These are phyloP conservation scores for Chrysopogon serrulatus DNA, from an alignment of 176 grass and related monocot genomes.

Conservation along the genomic window DNA sequence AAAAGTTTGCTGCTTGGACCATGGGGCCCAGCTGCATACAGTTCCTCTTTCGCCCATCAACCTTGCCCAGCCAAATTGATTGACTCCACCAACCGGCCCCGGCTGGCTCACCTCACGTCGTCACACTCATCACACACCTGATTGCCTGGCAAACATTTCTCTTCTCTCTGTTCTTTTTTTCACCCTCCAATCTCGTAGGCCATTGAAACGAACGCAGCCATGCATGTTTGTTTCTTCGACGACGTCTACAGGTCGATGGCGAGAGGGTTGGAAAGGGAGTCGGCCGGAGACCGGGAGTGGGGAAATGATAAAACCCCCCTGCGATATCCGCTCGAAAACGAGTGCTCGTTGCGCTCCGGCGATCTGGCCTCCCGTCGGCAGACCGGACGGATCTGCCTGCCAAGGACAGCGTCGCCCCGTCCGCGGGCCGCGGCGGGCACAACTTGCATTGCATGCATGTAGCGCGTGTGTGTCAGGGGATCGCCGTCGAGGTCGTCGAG, in stretches of 20 bases:
- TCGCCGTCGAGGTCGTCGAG: not conserved
- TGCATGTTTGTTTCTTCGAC: not conserved
- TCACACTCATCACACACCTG: too few species aligned
- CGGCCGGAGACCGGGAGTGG: not conserved
- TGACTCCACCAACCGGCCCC: slow-evolving; percentile 35
- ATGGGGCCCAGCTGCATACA: not conserved
- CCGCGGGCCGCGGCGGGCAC: not conserved
- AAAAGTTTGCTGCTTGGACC: not conserved
- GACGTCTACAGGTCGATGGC: not conserved
- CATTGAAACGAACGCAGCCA: not conserved
- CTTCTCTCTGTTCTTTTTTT: not conserved
- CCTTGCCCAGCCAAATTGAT: slow-evolving; percentile 26
- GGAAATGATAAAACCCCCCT: not conserved
- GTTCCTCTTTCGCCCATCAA: not conserved
- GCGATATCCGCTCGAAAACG: slow-evolving; percentile 14
- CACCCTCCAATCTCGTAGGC: not conserved
- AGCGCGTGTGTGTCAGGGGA: not conserved
- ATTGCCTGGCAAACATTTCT: not conserved
- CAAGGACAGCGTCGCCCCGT: not conserved
- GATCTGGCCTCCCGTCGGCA: slow-evolving; percentile 10
- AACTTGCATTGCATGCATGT: not conserved
- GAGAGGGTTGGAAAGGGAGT: not conserved
- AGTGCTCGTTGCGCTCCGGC: not conserved
- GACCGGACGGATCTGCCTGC: not conserved
- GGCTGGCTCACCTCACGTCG: not conserved